Evolutionary conservation across 2,329 filamentous ascomycete genomes (phyloP), one percentile per base, ranked within the genome.

Genomic region (Calonectria hongkongensis): DNA sequence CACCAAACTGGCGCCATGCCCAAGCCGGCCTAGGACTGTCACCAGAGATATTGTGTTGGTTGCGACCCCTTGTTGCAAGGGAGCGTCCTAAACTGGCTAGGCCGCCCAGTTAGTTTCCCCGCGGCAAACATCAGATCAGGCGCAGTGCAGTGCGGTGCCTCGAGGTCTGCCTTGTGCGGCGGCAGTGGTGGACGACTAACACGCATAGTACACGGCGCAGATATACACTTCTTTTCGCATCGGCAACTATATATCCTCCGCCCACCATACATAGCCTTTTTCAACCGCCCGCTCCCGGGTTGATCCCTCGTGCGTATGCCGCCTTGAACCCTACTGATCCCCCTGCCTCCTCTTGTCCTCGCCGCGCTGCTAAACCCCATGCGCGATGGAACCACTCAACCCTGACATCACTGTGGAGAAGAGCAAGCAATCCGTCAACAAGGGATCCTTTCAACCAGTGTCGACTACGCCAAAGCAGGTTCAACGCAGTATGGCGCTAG

Each of bases 331-430:
- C 39, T 60, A 60, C 33, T 28, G 21, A 21, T 27, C 1, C 9
- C 2, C 7, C 30, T 33, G 30, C 30, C 9, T 9, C 30, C 30
- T 33, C 30, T 33, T 9, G 54, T 41, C 13, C 15, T 41, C 13
- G 54, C 21, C 15, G 21, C 36, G 36, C 54, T 21, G 30, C 54
- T 58, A 27, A 27, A 25, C 54, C 54, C 54, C n/a, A 41, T 58
- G 54, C 21, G 51, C 10, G 4, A 12, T 12, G 18, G 51, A 39
- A 27, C 54, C 54, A 41, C 54, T n/a, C 36, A 18, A 60, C 36
- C 54, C 54, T 60, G 54, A 60, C 54, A 60, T 60, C 54, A 60
- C 54, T 60, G 54, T 60, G 54, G 54, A 27, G 54, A 41, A 18
- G n/a, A 41, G 33, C 54, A 39, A 41, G 30, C 30, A 25, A 13